Percentiles rank a stretch among this genome's conserved stretches.
Evolutionary conservation across 1,284 basidiomycete species (phyloP).

Genomic region (Austroboletus novae-zelandiae): DNA sequence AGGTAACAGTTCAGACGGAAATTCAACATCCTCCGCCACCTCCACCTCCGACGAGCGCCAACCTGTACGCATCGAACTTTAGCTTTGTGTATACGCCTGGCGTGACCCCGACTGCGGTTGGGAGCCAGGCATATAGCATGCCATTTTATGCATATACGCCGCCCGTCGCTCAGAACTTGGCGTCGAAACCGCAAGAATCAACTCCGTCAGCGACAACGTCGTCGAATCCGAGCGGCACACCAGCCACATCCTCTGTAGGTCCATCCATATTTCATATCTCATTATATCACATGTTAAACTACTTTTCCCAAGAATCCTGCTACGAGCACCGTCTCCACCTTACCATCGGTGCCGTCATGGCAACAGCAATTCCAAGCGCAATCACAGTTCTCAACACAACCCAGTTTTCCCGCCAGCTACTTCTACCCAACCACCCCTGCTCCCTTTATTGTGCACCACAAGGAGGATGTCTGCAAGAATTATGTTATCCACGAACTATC

Average conservation of each 20-base stretch:
- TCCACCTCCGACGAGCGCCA: constrained; percentile 3
- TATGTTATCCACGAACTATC: constrained; percentile 62
- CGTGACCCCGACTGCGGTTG: constrained; percentile 6
- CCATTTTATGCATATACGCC: constrained; percentile 23
- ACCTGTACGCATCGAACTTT: constrained; percentile 20
- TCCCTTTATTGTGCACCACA: constrained; percentile 31
- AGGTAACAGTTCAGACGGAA: constrained; percentile 47
- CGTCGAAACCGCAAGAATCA: constrained; percentile 6
- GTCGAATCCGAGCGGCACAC: not conserved
- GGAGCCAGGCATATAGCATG: constrained; percentile 25
- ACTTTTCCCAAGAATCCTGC: not conserved
- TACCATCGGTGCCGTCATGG: not conserved
- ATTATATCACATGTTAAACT: not conserved
- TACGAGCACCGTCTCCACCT: not conserved
- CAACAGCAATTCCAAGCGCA: not conserved
- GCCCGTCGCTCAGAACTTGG: constrained; percentile 12
- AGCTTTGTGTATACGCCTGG: constrained; percentile 25
- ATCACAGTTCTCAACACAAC: not conserved
- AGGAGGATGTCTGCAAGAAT: constrained; percentile 54
- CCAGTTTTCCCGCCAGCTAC: not conserved
- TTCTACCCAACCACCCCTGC: constrained; percentile 11
- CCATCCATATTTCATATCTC: not conserved
- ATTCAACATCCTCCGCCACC: constrained; percentile 17
- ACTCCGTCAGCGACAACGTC: not conserved
- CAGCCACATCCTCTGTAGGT: not conserved